A percentile compares a stretch with the other conserved stretches of the same genome.
Conservation (phyloP, 2,329 filamentous ascomycete species). For the Truncatella angustata region DNA sequence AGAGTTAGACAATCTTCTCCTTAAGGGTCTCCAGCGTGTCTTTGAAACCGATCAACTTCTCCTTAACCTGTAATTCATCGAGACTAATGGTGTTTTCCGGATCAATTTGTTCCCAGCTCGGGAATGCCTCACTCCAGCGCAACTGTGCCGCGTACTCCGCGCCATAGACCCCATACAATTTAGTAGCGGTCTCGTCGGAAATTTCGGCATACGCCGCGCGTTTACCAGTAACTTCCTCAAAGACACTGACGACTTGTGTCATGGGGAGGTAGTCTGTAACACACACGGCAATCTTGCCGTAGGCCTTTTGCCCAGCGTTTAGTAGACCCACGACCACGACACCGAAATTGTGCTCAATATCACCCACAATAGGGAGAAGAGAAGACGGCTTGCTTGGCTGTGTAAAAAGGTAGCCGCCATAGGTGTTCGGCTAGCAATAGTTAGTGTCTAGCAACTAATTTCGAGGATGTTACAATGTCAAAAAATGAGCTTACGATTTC, state of each 20-base stretch:
- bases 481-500: not conserved
- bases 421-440: not conserved
- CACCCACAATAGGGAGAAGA: conserved; percentile 12
- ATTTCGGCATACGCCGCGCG: conserved; percentile 8
- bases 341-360: conserved; percentile 10
- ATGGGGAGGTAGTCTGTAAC: conserved; percentile 11
- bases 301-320: conserved; percentile 4
- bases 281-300: conserved; percentile 10
- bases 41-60: conserved; percentile 4
- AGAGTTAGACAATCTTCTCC: not conserved
- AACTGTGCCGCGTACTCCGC: conserved; percentile 11
- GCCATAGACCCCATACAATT: conserved; percentile 12
- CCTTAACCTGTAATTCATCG: conserved; percentile 4
- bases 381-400: conserved; percentile 9
- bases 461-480: not conserved
- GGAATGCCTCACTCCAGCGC: conserved; percentile 15
- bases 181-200: conserved; percentile 2
- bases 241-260: not conserved
- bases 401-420: conserved; percentile 6
- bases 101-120: conserved; percentile 10
- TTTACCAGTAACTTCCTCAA: conserved; percentile 7
- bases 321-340: conserved; percentile 11
- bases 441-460: not conserved
- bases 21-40: conserved; percentile 2
- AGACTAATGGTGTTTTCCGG: conserved; percentile 1